phyloP scores from a whole-genome alignment of 2,329 filamentous ascomycete species.

The Fusarium denticulatum region DNA sequence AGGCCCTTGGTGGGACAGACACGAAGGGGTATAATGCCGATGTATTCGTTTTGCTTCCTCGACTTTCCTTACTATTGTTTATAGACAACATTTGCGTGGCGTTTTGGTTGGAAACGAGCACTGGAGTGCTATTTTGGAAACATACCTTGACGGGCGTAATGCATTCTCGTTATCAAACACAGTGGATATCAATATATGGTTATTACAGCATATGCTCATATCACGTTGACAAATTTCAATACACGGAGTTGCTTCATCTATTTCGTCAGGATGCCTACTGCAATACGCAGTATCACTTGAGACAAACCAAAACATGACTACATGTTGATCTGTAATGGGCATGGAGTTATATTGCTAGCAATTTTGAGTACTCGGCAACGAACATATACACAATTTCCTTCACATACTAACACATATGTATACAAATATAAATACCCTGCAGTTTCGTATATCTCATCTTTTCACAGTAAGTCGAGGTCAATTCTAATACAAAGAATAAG shows the following conservation, averaged over 20 bases:
- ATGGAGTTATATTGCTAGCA: background rate
- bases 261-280: background rate
- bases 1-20: background rate
- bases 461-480: background rate
- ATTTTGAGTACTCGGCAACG: background rate
- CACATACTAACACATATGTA: background rate
- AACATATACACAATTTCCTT: background rate
- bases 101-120: slow-evolving; percentile 22
- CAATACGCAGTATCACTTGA: background rate
- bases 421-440: background rate
- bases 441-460: background rate
- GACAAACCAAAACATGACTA: background rate
- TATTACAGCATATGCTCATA: background rate
- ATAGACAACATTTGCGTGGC: slow-evolving; percentile 15
- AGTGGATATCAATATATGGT: background rate
- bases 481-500: background rate
- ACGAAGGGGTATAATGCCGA: background rate
- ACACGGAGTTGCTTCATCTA: background rate
- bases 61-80: background rate
- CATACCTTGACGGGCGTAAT: slow-evolving; percentile 33
- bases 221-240: background rate
- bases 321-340: background rate
- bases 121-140: slow-evolving; percentile 7
- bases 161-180: background rate
- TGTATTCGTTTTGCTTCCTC: background rate